These are phyloP conservation scores for Ceratocystis cubensis DNA, from an alignment of 2,329 filamentous ascomycete genomes.

Conservation along the genomic window DNA sequence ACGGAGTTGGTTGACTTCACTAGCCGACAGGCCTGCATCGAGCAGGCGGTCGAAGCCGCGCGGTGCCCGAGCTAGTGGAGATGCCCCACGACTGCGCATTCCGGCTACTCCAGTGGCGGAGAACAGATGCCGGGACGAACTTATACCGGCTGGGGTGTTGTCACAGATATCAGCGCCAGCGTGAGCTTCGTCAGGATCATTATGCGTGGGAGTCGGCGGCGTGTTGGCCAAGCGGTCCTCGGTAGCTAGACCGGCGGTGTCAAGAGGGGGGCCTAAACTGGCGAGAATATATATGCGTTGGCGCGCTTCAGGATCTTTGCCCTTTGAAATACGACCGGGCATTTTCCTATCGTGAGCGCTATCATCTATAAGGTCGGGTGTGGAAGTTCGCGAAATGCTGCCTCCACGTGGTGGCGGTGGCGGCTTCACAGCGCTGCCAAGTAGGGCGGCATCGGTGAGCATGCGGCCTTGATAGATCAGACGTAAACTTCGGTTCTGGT, in stretches of 20 bases:
- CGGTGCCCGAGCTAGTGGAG: slow-evolving; percentile 23
- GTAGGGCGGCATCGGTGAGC: slow-evolving; percentile 57
- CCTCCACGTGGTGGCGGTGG: slow-evolving; percentile 21
- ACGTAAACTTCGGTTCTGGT: slow-evolving; percentile 60
- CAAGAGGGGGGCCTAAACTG: slow-evolving; percentile 35
- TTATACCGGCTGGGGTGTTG: background rate
- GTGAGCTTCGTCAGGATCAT: background rate
- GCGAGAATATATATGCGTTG: slow-evolving; percentile 16
- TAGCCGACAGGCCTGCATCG: slow-evolving; percentile 63
- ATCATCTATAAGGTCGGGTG: background rate
- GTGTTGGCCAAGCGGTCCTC: slow-evolving; percentile 43
- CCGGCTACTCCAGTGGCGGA: background rate
- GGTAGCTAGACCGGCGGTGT: slow-evolving; percentile 52
- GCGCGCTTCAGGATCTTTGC: slow-evolving; percentile 23
- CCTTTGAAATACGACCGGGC: slow-evolving; percentile 25
- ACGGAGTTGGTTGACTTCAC: slow-evolving; percentile 73
- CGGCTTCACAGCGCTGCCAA: slow-evolving; percentile 53
- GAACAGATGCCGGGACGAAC: background rate
- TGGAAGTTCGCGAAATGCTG: slow-evolving; percentile 17
- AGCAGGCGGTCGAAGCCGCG: slow-evolving; percentile 83
- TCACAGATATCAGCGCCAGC: background rate
- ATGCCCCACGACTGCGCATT: slow-evolving; percentile 22
- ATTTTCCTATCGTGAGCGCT: background rate
- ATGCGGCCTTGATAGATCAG: slow-evolving; percentile 85
- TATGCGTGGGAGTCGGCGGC: slow-evolving; percentile 21